Base-by-base conservation (phyloP, 1,284 basidiomycete genomes). In the Sparassis latifolia region DNA sequence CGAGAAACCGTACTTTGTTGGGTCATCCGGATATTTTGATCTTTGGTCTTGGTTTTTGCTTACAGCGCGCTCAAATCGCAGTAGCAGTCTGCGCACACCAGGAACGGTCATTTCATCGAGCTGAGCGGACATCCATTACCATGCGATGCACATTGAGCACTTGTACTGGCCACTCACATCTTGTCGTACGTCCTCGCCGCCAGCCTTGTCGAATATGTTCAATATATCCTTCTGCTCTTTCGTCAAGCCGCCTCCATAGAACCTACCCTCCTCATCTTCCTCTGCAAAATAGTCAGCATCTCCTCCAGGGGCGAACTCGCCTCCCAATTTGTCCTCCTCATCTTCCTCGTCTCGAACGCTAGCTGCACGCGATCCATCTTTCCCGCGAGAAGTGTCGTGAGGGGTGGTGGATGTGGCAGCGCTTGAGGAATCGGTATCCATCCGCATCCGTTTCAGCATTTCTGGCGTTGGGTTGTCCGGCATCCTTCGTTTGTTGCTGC, bases 21-120 rank as follows among this genome's bases (percentile, higher is more conserved):
- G 94, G 58, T 96, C 91, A 53, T 90, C 79, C 0, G 91, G 88
- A 64, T 87, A 91, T 67, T 95, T 95, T 6, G 92, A 93, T 32
- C 96, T 78, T 66, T 97, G 88, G 66, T 97, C 92, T 60, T 95
- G 89, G 66, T 99, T 99, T 71, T 92, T 96, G 63, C 89, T 86
- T 32, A 90, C 87, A 1, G 90, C 83, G 27, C 91, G 79, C 68
- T 99, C 95, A 57, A 99, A 89, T 41, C 82, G 79, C 33, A 90
- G 71, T 10, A 99, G 73, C 52, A 89, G 73, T 58, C 87, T 80
- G 48, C 91, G 82, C 10, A 96, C 78, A 29, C 78, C 76, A 2
- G 83, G 80, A 1, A 88, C 69, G 3, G 84, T 84, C 52, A 95
- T 68, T 52, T 79, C 79, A 55, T 85, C 82, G 32, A 74, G 66